Evolutionary conservation across 2,329 filamentous ascomycete genomes (phyloP).

Genomic region (Orbilia brochopaga): DNA sequence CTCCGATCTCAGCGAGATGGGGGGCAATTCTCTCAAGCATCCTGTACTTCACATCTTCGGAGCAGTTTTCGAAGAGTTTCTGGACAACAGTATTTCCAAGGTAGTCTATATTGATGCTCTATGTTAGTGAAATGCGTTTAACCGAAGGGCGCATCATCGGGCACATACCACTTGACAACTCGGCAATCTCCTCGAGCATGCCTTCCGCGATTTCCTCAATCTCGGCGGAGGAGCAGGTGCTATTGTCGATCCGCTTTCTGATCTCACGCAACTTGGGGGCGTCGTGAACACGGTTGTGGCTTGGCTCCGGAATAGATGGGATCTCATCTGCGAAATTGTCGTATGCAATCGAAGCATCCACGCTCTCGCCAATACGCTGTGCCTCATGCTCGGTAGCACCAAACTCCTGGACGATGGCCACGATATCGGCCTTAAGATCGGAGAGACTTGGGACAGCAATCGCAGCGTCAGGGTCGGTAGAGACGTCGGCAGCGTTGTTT

Average conservation of each 20-base stretch:
- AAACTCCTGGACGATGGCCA: conserved; percentile 85
- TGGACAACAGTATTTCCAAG: conserved; percentile 99
- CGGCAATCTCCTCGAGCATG: conserved; percentile 96
- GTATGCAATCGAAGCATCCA: conserved; percentile 79
- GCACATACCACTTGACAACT: conserved; percentile 66
- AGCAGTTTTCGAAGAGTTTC: conserved; percentile 96
- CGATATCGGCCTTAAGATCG: conserved; percentile 81
- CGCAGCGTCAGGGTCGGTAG: conserved; percentile 58
- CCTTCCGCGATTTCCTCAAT: conserved; percentile 90
- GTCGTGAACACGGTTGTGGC: conserved; percentile 86
- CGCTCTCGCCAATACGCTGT: conserved; percentile 71
- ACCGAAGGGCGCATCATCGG: not conserved
- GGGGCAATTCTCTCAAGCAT: conserved; percentile 89
- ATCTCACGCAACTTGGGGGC: conserved; percentile 94
- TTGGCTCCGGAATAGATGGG: conserved; percentile 84
- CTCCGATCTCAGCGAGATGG: conserved; percentile 92
- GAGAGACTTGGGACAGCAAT: conserved; percentile 74
- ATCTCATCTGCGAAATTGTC: conserved; percentile 79
- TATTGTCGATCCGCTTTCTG: conserved; percentile 95
- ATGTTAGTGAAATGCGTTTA: not conserved
- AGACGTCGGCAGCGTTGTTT: conserved; percentile 58
- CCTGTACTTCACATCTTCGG: conserved; percentile 83
- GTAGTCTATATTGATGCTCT: conserved; percentile 67
- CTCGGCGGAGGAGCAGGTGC: conserved; percentile 80
- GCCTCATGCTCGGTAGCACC: conserved; percentile 82